Evolutionary conservation across 805 yeast species (phyloP).

Genomic region (Kazachstania viticola): DNA sequence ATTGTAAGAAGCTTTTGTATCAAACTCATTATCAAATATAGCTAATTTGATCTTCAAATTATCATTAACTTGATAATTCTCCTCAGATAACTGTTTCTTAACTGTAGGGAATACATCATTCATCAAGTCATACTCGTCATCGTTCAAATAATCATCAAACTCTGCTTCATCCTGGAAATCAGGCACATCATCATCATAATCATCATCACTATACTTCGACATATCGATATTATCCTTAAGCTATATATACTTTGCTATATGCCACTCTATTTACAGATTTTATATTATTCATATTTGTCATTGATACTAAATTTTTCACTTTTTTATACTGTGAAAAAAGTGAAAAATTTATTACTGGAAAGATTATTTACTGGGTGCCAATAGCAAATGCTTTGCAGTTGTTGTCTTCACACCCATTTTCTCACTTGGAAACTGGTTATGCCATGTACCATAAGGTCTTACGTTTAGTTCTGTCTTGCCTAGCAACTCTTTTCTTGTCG

Average conservation of each 20-base stretch:
- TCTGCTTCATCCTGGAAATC: slow-evolving; percentile 30
- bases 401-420: not conserved
- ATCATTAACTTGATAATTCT: slow-evolving; percentile 31
- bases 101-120: slow-evolving; percentile 36
- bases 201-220: slow-evolving; percentile 16
- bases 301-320: too few species aligned
- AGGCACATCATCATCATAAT: slow-evolving; percentile 22
- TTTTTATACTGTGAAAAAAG: too few species aligned
- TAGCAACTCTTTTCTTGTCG: slow-evolving; percentile 35
- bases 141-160: slow-evolving; percentile 27
- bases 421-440: slow-evolving; percentile 1
- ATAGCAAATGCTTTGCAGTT: not conserved
- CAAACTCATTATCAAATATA: slow-evolving; percentile 41
- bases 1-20: slow-evolving; percentile 33
- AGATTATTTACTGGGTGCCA: not conserved
- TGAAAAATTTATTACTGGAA: too few species aligned
- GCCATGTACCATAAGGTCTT: slow-evolving; percentile 52
- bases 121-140: slow-evolving; percentile 30
- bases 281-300: not conserved
- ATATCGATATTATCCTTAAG: slow-evolving; percentile 4
- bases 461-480: slow-evolving; percentile 48
- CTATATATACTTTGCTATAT: not conserved
- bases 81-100: slow-evolving; percentile 27
- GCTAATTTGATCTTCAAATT: slow-evolving; percentile 40
- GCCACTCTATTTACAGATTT: not conserved